These are phyloP conservation scores for Aspergillus brunneoviolaceus DNA, from an alignment of 2,329 filamentous ascomycete species.

Conservation along the genomic window DNA sequence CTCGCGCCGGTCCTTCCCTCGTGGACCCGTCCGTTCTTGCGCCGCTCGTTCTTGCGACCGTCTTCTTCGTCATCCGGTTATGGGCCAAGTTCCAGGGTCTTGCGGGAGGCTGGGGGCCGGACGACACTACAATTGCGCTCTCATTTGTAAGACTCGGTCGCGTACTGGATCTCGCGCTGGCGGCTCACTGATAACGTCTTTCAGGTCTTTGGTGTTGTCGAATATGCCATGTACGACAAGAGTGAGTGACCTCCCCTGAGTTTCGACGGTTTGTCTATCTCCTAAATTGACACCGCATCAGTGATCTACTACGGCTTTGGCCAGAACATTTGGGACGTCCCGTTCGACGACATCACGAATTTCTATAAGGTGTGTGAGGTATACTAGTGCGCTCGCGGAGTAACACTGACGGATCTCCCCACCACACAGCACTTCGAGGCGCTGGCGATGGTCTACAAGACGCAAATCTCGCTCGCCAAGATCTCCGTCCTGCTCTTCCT, in stretches of 20 bases:
- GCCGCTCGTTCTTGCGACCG: constrained; percentile 14
- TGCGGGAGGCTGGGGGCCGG: constrained; percentile 17
- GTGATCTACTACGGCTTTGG: constrained; percentile 26
- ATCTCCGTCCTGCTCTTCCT: constrained; percentile 28
- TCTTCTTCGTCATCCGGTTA: constrained; percentile 17
- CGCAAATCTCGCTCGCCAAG: constrained; percentile 24
- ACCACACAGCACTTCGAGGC: constrained; percentile 16
- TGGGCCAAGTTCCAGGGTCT: constrained; percentile 13
- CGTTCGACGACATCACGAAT: constrained; percentile 20
- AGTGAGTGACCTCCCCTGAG: constrained; percentile 7
- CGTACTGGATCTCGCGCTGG: not conserved
- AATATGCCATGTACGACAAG: constrained; percentile 13
- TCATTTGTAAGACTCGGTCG: constrained; percentile 14
- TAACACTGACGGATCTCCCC: not conserved
- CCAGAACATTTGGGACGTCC: constrained; percentile 25
- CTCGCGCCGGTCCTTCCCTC: constrained; percentile 10
- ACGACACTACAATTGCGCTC: constrained; percentile 18
- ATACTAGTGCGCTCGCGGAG: no score
- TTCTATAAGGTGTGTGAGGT: constrained; percentile 16
- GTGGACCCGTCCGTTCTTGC: constrained; percentile 14
- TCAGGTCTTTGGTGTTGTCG: constrained; percentile 13
- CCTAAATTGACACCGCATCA: constrained; percentile 1
- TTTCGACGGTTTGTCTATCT: no score
- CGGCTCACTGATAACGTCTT: not conserved
- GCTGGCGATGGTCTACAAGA: constrained; percentile 22